phyloP scores from a whole-genome alignment of 2,329 filamentous ascomycete species.

The Parascedosporium putredinis region DNA sequence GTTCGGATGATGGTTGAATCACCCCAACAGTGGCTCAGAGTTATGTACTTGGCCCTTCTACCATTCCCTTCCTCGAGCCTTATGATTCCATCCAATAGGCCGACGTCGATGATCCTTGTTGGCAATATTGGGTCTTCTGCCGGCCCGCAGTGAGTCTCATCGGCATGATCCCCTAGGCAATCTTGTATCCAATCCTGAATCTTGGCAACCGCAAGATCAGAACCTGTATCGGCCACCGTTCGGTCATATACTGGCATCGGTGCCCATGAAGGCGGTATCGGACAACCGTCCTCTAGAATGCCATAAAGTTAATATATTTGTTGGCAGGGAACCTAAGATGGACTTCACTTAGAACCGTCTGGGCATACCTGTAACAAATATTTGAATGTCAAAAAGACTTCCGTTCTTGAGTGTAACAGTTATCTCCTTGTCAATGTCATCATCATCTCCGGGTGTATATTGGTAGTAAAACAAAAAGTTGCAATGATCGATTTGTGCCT shows the following conservation, averaged over 20 bases:
- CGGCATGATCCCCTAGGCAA: not conserved
- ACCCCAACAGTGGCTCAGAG: constrained; percentile 8
- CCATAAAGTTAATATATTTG: not conserved
- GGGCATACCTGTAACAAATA: not conserved
- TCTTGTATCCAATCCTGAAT: not conserved
- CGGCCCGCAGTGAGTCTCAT: not conserved
- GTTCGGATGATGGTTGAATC: not conserved
- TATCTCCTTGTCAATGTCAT: not conserved
- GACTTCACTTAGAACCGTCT: not conserved
- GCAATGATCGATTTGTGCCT: not conserved
- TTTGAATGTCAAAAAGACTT: not conserved
- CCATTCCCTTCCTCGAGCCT: not conserved
- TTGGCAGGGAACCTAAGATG: not conserved
- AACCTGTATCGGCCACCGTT: not conserved
- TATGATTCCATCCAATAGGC: not conserved
- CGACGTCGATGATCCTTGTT: not conserved
- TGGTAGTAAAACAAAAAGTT: not conserved
- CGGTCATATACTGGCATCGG: not conserved
- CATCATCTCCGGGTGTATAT: not conserved
- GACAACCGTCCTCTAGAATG: not conserved
- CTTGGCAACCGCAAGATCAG: not conserved
- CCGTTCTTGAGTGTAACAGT: not conserved
- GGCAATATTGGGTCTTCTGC: not conserved
- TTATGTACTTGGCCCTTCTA: constrained; percentile 1
- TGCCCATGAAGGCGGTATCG: not conserved